These are phyloP conservation scores for Malassezia dermatis DNA, from an alignment of 1,284 basidiomycete species.

Conservation along the genomic window DNA sequence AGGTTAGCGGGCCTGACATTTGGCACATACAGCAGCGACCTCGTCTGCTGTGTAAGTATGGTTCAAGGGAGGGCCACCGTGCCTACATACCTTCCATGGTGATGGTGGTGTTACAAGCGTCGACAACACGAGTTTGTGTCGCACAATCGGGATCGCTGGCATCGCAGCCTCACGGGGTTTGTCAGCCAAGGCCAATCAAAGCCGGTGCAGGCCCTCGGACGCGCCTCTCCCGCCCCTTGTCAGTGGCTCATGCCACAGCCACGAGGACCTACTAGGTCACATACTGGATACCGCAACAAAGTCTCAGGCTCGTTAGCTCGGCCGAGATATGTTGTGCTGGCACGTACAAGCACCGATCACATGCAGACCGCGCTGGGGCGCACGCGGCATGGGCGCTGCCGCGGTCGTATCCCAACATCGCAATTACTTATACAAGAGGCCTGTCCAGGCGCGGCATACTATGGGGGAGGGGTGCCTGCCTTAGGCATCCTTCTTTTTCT, in stretches of 20 bases:
- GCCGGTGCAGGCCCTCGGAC: background rate
- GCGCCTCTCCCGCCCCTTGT: background rate
- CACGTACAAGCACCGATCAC: slow-evolving; percentile 1
- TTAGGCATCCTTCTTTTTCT: slow-evolving; percentile 25
- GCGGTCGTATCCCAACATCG: background rate
- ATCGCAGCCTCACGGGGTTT: background rate
- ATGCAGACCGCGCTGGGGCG: background rate
- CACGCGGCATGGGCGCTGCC: background rate
- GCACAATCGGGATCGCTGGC: slow-evolving; percentile 5
- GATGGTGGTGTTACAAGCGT: slow-evolving; percentile 5
- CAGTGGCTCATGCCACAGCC: background rate
- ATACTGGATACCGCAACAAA: background rate
- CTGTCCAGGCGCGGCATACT: slow-evolving; percentile 1
- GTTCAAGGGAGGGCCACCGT: background rate
- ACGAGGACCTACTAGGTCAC: background rate
- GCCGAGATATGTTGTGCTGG: slow-evolving; percentile 11
- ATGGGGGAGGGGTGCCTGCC: background rate
- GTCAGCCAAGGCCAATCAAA: slow-evolving; percentile 4
- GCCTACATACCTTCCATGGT: slow-evolving; percentile 17
- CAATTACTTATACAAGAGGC: slow-evolving; percentile 9
- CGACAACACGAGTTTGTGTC: background rate
- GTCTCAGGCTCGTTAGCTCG: background rate
- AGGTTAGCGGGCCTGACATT: background rate
- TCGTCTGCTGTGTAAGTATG: slow-evolving; percentile 26
- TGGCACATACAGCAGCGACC: slow-evolving; percentile 45